Conservation (phyloP, 2,329 filamentous ascomycete genomes). For the Hypoxylon sp. region DNA sequence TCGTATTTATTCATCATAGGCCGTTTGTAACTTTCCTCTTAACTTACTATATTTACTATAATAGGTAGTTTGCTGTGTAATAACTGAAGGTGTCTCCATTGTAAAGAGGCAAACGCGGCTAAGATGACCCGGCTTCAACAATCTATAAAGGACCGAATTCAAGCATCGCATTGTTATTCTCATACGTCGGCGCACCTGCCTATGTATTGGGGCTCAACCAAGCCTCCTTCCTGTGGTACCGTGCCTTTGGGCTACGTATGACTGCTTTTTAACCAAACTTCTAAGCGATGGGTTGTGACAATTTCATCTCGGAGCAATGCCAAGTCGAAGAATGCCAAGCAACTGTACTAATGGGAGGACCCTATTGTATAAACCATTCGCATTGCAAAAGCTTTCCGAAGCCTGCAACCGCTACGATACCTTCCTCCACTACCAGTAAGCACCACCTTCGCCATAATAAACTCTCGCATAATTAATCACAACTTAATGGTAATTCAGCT, state of each 20-base stretch:
- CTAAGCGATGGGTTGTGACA: slow-evolving; percentile 42
- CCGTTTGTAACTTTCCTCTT: slow-evolving; percentile 12
- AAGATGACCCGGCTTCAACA: slow-evolving; percentile 48
- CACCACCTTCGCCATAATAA: neutral
- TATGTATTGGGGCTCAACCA: slow-evolving; percentile 29
- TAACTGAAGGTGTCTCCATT: slow-evolving; percentile 35
- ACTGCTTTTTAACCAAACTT: slow-evolving; percentile 1
- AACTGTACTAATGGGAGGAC: slow-evolving; percentile 30
- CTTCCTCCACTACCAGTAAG: slow-evolving; percentile 3
- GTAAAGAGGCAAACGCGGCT: slow-evolving; percentile 37
- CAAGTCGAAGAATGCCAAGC: slow-evolving; percentile 45
- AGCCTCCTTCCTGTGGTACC: slow-evolving; percentile 27
- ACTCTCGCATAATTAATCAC: slow-evolving; percentile 2
- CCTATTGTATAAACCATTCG: slow-evolving; percentile 43
- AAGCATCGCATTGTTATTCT: slow-evolving; percentile 41
- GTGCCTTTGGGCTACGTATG: slow-evolving; percentile 6
- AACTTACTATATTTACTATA: slow-evolving; percentile 19
- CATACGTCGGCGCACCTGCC: slow-evolving; percentile 34
- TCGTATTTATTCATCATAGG: neutral
- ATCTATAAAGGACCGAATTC: slow-evolving; percentile 39
- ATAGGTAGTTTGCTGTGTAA: slow-evolving; percentile 18
- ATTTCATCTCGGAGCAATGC: slow-evolving; percentile 36
- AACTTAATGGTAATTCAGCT: slow-evolving; percentile 8
- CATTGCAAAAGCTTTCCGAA: slow-evolving; percentile 3
- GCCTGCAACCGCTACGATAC: neutral